Evolutionary conservation across 2,329 filamentous ascomycete species (phyloP), one percentile per base, ranked within the genome.

Genomic region (Botrytis fabae): DNA sequence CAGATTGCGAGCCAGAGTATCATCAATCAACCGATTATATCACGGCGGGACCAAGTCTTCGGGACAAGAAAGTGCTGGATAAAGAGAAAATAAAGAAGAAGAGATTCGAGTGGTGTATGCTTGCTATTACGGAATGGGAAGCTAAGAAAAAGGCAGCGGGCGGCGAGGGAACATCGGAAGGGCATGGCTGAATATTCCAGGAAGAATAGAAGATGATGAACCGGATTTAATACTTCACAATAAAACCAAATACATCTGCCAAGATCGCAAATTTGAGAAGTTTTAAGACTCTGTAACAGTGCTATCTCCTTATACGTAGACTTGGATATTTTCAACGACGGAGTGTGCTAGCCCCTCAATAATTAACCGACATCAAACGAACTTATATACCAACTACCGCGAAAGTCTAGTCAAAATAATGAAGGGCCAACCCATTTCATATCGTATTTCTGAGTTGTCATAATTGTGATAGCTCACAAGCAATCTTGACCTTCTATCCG

Each of bases 51-150:
- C 32, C 16, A 57, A n/a, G 12, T 14, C 6, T 10, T 14, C 42
- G 22, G 69, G 20, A 57, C 32, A 25, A 40, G 60, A 51, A 57
- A n/a, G 5, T 20, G 25, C 35, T 48, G 48, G n/a, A 40, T 46
- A 25, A 64, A 22, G 46, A 57, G n/a, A 48, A 65, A 6, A 66
- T 38, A 54, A 65, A 40, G 20, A 57, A 46, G 22, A 61, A 35
- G 20, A 70, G 68, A 28, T 18, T 70, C 8, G 28, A 62, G 20
- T 71, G 69, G 69, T 71, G 69, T 57, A 65, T 54, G 60, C 46
- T 65, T 40, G 69, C 61, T 22, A 71, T 71, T 32, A 64, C 44
- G 38, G 69, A 71, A 35, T 71, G 69, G 69, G 69, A 71, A 60
- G 46, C 20, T 10, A 66, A 10, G 48, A 57, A 66, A 38, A n/a